Evolutionary conservation across 2,329 filamentous ascomycete species (phyloP), one percentile per base, ranked within the genome.

Genomic region (Aaosphaeria pasadenensis): DNA sequence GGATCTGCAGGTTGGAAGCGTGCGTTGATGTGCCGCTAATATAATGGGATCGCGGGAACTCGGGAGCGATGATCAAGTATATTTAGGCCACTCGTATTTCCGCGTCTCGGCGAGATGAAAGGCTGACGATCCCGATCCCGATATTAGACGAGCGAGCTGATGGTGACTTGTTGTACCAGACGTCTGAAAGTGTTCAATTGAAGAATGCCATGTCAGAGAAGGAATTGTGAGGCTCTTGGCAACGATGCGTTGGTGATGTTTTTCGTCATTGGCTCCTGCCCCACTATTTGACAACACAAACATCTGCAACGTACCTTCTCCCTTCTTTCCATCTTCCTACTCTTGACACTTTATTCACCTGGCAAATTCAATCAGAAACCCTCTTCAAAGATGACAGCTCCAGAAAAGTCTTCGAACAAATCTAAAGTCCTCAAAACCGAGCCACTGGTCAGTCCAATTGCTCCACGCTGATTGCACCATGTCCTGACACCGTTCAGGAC

Each of bases 381-480:
- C 17, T 24, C 17, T 24, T 24, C 17, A 24, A 24, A 24, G 17
- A 24, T 24, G 17, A 24, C 17, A 24, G 17, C 33, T 36, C 7
- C 33, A 36, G n/a, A 36, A 9, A 36, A 36, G 11, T 50, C 55
- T 24, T 43, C 44, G 29, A 60, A 57, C 43, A 61, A 62, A 33
- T 66, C 69, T 17, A 65, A 64, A 43, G 57, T 71, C 30, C 41
- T 71, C 48, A 66, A 62, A 39, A 63, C 60, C 7, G 66, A 70
- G 49, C 65, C 66, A 17, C 56, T 72, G 48, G 67, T 69, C 17
- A 57, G 64, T 62, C 38, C 41, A 13, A 28, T 28, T 46, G 39
- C 11, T 41, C n/a, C 24, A 50, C 42, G 30, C 6, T 43, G 43
- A 35, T 13, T 9, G 39, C n/a, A 42, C 29, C 7, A 28, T 11